Conservation (phyloP, 2,329 filamentous ascomycete genomes). For the Xylariaceae sp. region DNA sequence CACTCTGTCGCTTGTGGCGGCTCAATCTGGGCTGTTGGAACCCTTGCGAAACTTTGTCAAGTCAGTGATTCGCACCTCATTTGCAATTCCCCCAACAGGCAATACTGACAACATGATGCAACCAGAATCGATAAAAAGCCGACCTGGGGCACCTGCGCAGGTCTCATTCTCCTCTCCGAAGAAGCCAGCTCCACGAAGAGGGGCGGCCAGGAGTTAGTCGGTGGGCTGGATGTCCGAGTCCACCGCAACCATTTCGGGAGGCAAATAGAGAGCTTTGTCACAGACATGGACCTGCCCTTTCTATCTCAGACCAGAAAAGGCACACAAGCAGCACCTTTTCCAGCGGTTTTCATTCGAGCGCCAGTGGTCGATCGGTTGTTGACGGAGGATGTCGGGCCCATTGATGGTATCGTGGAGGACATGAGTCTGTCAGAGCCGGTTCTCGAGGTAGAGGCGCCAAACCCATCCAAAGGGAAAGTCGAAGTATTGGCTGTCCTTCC, state of each 20-base stretch:
- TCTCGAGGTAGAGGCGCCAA: conserved; percentile 13
- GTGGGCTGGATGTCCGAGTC: conserved; percentile 84
- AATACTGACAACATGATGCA: not conserved
- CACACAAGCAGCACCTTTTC: conserved; percentile 50
- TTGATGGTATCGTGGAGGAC: conserved; percentile 31
- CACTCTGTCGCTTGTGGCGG: conserved; percentile 83
- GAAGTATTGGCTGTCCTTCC: conserved; percentile 50
- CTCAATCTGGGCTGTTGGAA: conserved; percentile 74
- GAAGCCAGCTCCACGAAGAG: conserved; percentile 84
- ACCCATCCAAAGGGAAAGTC: conserved; percentile 28
- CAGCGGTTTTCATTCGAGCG: conserved; percentile 87
- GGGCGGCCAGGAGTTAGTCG: conserved; percentile 88
- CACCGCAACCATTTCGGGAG: conserved; percentile 94
- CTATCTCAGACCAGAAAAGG: conserved; percentile 33
- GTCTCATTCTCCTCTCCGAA: conserved; percentile 85
- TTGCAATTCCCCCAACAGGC: not conserved
- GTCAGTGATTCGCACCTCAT: conserved; percentile 39
- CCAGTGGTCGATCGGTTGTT: conserved; percentile 86
- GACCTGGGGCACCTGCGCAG: conserved; percentile 94
- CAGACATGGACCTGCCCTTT: conserved; percentile 69
- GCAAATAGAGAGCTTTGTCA: conserved; percentile 87
- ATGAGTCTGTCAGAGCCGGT: conserved; percentile 21
- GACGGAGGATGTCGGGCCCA: conserved; percentile 31
- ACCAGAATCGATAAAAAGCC: conserved; percentile 68
- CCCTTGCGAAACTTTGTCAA: conserved; percentile 88